Evolutionary conservation across 345 rosid species (phyloP), one percentile per base, ranked within the genome.

Genomic region (Chamaenerion angustifolium): DNA sequence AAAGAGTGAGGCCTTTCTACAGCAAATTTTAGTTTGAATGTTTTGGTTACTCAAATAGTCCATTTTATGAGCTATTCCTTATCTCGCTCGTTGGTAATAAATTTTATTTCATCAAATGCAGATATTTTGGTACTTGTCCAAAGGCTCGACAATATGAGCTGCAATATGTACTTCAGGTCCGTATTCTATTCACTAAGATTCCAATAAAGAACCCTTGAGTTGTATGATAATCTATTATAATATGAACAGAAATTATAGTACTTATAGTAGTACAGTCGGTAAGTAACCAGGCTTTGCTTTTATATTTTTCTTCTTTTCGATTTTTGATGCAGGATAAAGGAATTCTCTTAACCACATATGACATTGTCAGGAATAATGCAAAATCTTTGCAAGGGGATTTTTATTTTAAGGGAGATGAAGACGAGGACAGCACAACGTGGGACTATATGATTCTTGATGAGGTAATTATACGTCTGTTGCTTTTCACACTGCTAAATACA

Each of bases 381-480:
- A 84, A 82, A 56, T 73, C 90, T 16, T 69, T 92, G 63, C 65
- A 58, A 49, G 98, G 96, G 42, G 60, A 56, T 54, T 19, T 14
- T 61, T 69, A 71, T 58, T 64, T 54, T 56, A 13, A 25, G 45
- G 83, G 78, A 49, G 88, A 83, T 42, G 73, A 68, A 13, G 56
- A 54, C 40, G 94, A 78, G 23, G 83, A 87, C 61, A 73, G 67
- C 48, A 50, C 66, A 60, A 53, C 62, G 50, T 87, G 98, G 98
- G 96, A 92, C 67, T 92, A 92, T 68, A 82, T 92, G 93, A 80
- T 92, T 61, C 94, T 92, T 17, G 98, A 92, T 46, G 98, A 92
- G 98, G 98, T 92, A 69, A 19, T 27, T 44, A 40, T 19, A 37
- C 9, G 21, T 23, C 18, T 12, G 43, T 43, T 17, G 19, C 15